phyloP scores from a whole-genome alignment of 208 protist genomes.

The Trypanosomatidae sp. region DNA sequence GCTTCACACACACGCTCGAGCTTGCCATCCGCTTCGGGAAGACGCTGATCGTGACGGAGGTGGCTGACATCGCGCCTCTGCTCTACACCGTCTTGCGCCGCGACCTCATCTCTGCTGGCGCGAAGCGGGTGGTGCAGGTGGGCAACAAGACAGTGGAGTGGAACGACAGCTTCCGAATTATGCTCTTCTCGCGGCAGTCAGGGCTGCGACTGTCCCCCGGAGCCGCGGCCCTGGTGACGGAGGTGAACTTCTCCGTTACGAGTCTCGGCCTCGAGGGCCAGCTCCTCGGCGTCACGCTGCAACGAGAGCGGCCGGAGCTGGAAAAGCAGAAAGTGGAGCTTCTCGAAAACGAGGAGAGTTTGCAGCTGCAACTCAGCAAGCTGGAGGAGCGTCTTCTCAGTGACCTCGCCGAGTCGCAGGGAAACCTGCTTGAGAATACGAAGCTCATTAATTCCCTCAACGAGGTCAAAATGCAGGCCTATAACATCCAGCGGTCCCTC shows the following conservation, averaged over 20 bases:
- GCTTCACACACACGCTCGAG: constrained; percentile 95
- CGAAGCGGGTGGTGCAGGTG: constrained; percentile 93
- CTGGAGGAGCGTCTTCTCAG: constrained; percentile 93
- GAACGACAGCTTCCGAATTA: constrained; percentile 95
- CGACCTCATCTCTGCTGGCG: constrained; percentile 91
- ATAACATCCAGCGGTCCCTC: constrained; percentile 85
- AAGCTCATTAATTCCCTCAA: constrained; percentile 93
- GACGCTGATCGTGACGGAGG: constrained; percentile 96
- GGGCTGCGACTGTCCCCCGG: constrained; percentile 88
- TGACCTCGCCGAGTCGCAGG: constrained; percentile 92
- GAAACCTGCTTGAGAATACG: constrained; percentile 96
- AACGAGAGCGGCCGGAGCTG: constrained; percentile 96
- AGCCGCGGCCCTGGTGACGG: constrained; percentile 85
- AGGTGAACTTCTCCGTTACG: constrained; percentile 98
- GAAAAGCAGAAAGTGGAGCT: constrained; percentile 94
- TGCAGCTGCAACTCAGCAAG: constrained; percentile 94
- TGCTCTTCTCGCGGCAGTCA: constrained; percentile 94
- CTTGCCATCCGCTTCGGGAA: constrained; percentile 98
- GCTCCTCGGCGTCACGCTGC: constrained; percentile 94
- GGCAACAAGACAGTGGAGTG: constrained; percentile 97
- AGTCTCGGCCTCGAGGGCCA: constrained; percentile 95
- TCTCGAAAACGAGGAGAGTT: constrained; percentile 94
- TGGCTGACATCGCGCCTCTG: constrained; percentile 94
- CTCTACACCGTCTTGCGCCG: constrained; percentile 94
- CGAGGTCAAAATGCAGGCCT: constrained; percentile 93